Evolutionary conservation across 2,329 filamentous ascomycete genomes (phyloP).

Genomic region (Penicillium sp.): DNA sequence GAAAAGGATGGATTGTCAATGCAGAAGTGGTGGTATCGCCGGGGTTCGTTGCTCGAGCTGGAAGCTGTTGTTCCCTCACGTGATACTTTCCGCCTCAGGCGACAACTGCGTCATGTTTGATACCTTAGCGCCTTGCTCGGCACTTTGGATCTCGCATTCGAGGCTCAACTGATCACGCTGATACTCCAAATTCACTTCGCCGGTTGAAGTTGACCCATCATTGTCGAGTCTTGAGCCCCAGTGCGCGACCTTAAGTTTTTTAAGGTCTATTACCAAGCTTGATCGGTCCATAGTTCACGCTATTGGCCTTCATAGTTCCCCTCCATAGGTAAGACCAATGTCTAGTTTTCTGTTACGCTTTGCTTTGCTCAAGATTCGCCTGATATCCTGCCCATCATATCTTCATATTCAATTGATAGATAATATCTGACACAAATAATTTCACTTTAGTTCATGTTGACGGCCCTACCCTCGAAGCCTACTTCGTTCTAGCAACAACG

Average conservation of each 20-base stretch:
- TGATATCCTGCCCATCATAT: background rate
- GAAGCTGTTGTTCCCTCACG: constrained; percentile 27
- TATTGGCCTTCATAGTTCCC: constrained; percentile 19
- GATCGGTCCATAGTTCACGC: background rate
- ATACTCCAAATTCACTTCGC: background rate
- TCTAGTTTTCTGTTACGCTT: background rate
- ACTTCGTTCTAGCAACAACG: background rate
- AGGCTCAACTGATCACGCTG: background rate
- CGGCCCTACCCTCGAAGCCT: background rate
- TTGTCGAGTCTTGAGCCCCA: background rate
- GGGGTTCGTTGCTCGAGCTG: constrained; percentile 22
- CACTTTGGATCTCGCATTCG: background rate
- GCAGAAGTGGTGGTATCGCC: constrained; percentile 20
- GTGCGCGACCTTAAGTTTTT: too few species aligned
- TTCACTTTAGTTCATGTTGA: background rate
- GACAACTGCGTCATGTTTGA: constrained; percentile 13
- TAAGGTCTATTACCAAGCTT: background rate
- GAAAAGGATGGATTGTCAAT: constrained; percentile 16
- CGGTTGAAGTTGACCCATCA: background rate
- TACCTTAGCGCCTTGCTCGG: constrained; percentile 14
- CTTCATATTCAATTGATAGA: background rate
- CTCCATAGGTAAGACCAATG: constrained; percentile 18
- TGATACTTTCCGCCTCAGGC: constrained; percentile 19
- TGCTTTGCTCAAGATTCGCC: background rate
- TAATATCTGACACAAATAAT: background rate